phyloP scores from a whole-genome alignment of 257 asterid genomes.

The Penstemon newberryi region DNA sequence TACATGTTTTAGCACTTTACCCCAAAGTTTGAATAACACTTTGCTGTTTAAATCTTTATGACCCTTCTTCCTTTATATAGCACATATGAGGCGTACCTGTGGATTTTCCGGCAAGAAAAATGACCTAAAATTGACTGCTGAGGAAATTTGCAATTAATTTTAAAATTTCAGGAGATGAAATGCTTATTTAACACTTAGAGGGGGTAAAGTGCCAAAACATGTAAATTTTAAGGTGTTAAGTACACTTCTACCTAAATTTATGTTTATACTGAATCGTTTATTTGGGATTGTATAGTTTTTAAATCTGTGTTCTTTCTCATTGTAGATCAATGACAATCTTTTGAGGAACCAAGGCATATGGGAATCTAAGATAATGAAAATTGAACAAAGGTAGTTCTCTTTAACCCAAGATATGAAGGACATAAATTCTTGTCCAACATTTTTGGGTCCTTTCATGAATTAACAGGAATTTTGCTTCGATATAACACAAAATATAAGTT shows the following conservation, averaged over 20 bases:
- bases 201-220: no score
- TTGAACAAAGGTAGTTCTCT: slow-evolving; percentile 60
- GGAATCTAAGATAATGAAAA: slow-evolving; percentile 65
- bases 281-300: slow-evolving; percentile 7
- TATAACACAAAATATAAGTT: slow-evolving; percentile 2
- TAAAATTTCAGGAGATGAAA: no score
- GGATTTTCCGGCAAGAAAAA: no score
- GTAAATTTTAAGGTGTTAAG: no score
- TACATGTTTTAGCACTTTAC: no score
- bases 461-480: not conserved
- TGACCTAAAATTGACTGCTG: no score
- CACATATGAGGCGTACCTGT: no score
- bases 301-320: slow-evolving; percentile 24
- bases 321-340: slow-evolving; percentile 88
- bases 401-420: slow-evolving; percentile 15
- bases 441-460: slow-evolving; percentile 7
- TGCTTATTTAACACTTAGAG: no score
- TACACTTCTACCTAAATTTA: not conserved
- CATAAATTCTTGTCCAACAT: not conserved
- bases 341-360: slow-evolving; percentile 69
- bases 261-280: slow-evolving; percentile 8
- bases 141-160: no score
- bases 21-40: no score
- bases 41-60: no score
- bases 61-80: no score